Evolutionary conservation across 73 alveolate species (phyloP), one percentile per base, ranked within the genome.

Genomic region (Diophrys appendiculata): DNA sequence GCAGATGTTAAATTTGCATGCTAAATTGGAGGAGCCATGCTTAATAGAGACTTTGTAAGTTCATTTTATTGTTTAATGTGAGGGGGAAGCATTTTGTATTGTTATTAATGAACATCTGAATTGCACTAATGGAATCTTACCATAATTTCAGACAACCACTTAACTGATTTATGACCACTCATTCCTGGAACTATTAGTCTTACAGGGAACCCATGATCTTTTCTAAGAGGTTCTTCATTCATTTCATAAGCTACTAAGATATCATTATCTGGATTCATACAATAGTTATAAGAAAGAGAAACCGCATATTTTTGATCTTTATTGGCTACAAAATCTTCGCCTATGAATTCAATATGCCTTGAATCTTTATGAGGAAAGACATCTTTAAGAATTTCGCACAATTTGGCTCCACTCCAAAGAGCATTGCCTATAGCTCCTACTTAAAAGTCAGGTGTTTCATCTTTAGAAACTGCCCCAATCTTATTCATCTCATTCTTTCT

Each of bases 121-220:
- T 76, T 80, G 35, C 84, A 31, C 33, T 86, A 88, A 25, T 73
- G 22, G 52, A 29, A 72, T 24, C 77, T 68, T 3, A 80, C 33
- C 52, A 84, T 13, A 14, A 86, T 79, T 33, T 76, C 32, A 29
- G 70, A 29, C n/a, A 81, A 72, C 94, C 94, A 88, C 56, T 88
- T 88, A 32, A 88, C 87, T 24, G 77, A 71, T 54, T 88, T 84
- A 25, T 75, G 78, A n/a, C 94, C 94, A 0, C 73, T 81, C 69
- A 68, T 68, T 29, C 94, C 94, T 26, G 94, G 94, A 31, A 86
- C 81, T 43, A 90, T 72, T 26, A 87, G 80, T 32, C 96, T 76
- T 31, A 90, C 77, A 1, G 96, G 96, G 55, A 53, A 86, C 70
- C 96, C 96, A 72, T 90, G 96, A 75, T 90, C 96, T 29, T 29